A percentile compares a stretch with the other conserved stretches of the same genome.
phyloP scores from a whole-genome alignment of 805 yeast genomes.

The Candida vaughaniae region DNA sequence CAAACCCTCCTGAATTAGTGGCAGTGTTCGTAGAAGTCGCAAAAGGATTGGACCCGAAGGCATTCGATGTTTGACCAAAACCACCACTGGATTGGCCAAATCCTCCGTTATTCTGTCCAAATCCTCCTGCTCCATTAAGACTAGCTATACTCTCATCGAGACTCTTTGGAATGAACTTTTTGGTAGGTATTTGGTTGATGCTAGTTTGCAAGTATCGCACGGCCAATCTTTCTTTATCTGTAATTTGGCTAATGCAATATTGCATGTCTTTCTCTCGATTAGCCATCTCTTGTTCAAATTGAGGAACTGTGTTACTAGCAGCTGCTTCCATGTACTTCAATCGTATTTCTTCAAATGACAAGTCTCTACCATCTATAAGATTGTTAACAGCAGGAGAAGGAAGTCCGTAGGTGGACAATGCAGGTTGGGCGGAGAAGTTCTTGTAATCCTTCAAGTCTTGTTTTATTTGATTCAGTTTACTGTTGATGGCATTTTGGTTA shows the following conservation, averaged over 20 bases:
- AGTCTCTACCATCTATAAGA: slow-evolving; percentile 51
- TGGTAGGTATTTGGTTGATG: slow-evolving; percentile 24
- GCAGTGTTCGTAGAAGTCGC: not conserved
- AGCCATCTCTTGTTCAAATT: slow-evolving; percentile 39
- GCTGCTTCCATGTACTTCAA: slow-evolving; percentile 45
- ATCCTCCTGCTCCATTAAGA: slow-evolving; percentile 13
- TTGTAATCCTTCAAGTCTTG: slow-evolving; percentile 22
- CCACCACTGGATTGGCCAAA: not conserved
- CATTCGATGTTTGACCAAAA: not conserved
- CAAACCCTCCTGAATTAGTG: not conserved
- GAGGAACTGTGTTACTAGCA: slow-evolving; percentile 30
- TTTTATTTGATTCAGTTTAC: slow-evolving; percentile 18
- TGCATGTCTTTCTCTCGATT: slow-evolving; percentile 49
- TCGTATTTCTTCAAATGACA: slow-evolving; percentile 54
- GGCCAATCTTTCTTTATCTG: slow-evolving; percentile 45
- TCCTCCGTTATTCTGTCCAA: slow-evolving; percentile 4
- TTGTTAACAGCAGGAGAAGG: slow-evolving; percentile 48
- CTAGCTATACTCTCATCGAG: slow-evolving; percentile 28
- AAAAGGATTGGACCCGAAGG: slow-evolving; percentile 1
- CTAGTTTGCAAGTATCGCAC: slow-evolving; percentile 57
- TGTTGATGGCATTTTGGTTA: slow-evolving; percentile 14
- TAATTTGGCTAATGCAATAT: slow-evolving; percentile 37
- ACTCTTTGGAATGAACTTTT: slow-evolving; percentile 29
- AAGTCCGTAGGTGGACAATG: slow-evolving; percentile 49
- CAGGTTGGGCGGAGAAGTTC: slow-evolving; percentile 20